Evolutionary conservation across 257 asterid genomes (phyloP).

Genomic region (Henckelia pumila): DNA sequence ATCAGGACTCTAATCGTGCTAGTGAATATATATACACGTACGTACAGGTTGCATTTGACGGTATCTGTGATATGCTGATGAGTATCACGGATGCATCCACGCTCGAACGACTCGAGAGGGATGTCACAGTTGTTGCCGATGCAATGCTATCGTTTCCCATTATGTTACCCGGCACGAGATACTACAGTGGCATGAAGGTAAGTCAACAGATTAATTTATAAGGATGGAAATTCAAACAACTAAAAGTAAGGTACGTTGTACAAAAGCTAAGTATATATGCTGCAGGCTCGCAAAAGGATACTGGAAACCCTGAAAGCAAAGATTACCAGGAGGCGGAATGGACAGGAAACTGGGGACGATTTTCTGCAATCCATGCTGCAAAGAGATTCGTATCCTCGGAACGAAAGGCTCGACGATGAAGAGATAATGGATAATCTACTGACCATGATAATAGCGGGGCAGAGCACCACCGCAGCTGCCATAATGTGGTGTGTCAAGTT

Average conservation of each 20-base stretch:
- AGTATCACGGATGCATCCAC: constrained; percentile 40
- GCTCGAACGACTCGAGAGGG: constrained; percentile 39
- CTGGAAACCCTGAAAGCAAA: constrained; percentile 43
- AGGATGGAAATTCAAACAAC: neutral
- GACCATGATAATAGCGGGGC: constrained; percentile 52
- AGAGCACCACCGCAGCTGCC: constrained; percentile 60
- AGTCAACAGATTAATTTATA: neutral
- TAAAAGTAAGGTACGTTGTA: neutral
- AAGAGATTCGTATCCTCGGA: constrained; percentile 40
- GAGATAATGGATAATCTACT: constrained; percentile 64
- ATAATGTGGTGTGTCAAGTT: constrained; percentile 72
- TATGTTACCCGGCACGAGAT: constrained; percentile 58
- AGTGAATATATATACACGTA: constrained; percentile 1
- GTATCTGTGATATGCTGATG: constrained; percentile 50
- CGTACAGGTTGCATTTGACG: constrained; percentile 57
- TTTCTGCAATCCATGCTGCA: constrained; percentile 49
- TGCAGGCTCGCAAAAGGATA: constrained; percentile 50
- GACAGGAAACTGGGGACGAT: constrained; percentile 38
- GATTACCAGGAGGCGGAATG: constrained; percentile 37
- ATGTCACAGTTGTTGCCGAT: constrained; percentile 40
- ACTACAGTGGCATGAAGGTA: constrained; percentile 58
- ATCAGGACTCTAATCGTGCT: too few relatives aligned
- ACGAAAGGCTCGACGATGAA: constrained; percentile 51
- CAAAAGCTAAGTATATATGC: too few relatives aligned
- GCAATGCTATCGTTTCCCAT: constrained; percentile 54